These are phyloP conservation scores for Fistulinella staudtii DNA, from an alignment of 1,284 basidiomycete species.

Conservation along the genomic window DNA sequence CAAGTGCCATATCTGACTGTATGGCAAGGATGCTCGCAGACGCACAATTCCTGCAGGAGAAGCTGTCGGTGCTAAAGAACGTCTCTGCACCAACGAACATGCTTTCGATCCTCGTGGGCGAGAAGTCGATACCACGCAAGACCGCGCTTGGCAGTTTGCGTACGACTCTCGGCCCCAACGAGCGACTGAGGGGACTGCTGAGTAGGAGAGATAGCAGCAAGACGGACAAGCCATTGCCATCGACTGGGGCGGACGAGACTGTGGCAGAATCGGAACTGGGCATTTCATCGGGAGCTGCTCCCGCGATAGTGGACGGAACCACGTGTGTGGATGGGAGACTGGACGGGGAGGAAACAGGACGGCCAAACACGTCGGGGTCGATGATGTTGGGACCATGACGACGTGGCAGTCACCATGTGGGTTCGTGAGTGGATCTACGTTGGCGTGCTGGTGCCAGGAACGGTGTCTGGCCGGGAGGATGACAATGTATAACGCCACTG, in stretches of 20 bases:
- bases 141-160: constrained; percentile 26
- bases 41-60: constrained; percentile 70
- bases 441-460: neutral
- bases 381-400: constrained; percentile 7
- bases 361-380: constrained; percentile 8
- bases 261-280: constrained; percentile 17
- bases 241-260: constrained; percentile 11
- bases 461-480: neutral
- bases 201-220: constrained; percentile 28
- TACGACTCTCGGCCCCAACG: constrained; percentile 24
- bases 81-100: constrained; percentile 66
- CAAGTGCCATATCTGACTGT: constrained; percentile 11
- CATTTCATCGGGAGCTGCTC: constrained; percentile 13
- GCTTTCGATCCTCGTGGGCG: constrained; percentile 77
- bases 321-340: constrained; percentile 6
- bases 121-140: constrained; percentile 54
- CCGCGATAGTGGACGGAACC: constrained; percentile 7
- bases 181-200: constrained; percentile 32
- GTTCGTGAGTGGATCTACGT: constrained; percentile 24
- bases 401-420: constrained; percentile 5
- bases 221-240: constrained; percentile 30
- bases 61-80: constrained; percentile 67
- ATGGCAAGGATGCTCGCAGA: constrained; percentile 67
- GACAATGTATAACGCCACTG: neutral
- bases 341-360: constrained; percentile 4